These are phyloP conservation scores for Russula abietina DNA, from an alignment of 768 basidiomycete species.

Conservation along the genomic window DNA sequence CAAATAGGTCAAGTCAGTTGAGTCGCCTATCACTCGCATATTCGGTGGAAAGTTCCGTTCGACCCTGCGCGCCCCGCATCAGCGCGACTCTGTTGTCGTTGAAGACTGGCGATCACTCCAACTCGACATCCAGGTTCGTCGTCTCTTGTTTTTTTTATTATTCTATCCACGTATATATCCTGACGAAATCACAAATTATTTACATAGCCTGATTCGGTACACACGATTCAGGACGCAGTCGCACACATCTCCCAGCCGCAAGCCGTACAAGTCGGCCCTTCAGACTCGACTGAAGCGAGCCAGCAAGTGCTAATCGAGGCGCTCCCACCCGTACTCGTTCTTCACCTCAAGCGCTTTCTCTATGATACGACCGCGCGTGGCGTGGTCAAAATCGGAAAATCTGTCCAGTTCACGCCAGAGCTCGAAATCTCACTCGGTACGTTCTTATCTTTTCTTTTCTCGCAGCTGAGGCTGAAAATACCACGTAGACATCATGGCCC, in stretches of 20 bases:
- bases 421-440: slow-evolving; percentile 68
- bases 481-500: slow-evolving; percentile 29
- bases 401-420: slow-evolving; percentile 69
- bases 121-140: slow-evolving; percentile 77
- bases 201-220: slow-evolving; percentile 60
- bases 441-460: slow-evolving; percentile 15
- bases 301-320: slow-evolving; percentile 73
- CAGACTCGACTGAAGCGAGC: slow-evolving; percentile 56
- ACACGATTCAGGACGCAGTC: slow-evolving; percentile 79
- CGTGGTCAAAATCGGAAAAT: slow-evolving; percentile 83
- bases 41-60: slow-evolving; percentile 93
- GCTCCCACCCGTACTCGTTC: slow-evolving; percentile 75
- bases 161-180: background rate
- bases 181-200: background rate
- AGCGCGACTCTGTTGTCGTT: slow-evolving; percentile 79
- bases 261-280: slow-evolving; percentile 59
- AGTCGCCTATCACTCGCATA: slow-evolving; percentile 85
- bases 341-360: slow-evolving; percentile 88
- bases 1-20: slow-evolving; percentile 63
- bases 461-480: background rate
- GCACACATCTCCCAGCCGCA: slow-evolving; percentile 73
- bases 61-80: slow-evolving; percentile 70
- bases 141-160: background rate
- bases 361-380: slow-evolving; percentile 72
- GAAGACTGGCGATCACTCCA: slow-evolving; percentile 89